Evolutionary conservation across 306 rosid genomes (phyloP).

Genomic region (Gynostemma pentaphyllum): DNA sequence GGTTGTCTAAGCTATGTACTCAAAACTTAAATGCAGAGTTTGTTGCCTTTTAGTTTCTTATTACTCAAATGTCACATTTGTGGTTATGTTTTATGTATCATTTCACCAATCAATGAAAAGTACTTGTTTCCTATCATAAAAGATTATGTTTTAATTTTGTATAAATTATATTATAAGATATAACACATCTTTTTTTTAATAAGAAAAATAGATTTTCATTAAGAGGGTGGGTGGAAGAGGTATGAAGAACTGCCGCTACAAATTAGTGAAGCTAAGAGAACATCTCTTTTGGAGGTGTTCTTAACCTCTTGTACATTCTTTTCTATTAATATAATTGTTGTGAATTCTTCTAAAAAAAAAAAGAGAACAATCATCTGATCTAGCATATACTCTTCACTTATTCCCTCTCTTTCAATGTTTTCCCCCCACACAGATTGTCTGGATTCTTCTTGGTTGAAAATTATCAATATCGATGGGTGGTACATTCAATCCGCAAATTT

Average conservation of each 20-base stretch:
- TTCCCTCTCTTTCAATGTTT: not conserved
- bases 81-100: not conserved
- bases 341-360: no score
- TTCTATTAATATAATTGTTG: no score
- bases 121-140: no score
- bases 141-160: no score
- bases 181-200: not conserved
- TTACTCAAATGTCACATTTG: not conserved
- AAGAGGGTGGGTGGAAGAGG: not conserved
- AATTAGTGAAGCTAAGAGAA: not conserved
- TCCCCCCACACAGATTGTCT: conserved; percentile 4
- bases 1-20: no score
- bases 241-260: not conserved
- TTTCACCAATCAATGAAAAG: no score
- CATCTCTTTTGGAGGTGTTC: not conserved
- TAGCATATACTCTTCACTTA: not conserved
- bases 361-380: no score
- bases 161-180: not conserved
- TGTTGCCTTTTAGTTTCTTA: no score
- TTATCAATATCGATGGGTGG: conserved; percentile 49
- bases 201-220: not conserved
- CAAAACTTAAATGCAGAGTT: no score
- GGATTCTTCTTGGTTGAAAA: not conserved
- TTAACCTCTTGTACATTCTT: no score
- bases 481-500: conserved; percentile 93